Conservation (phyloP, 495 filamentous ascomycete species). For the Antarctomyces pellizariae region DNA sequence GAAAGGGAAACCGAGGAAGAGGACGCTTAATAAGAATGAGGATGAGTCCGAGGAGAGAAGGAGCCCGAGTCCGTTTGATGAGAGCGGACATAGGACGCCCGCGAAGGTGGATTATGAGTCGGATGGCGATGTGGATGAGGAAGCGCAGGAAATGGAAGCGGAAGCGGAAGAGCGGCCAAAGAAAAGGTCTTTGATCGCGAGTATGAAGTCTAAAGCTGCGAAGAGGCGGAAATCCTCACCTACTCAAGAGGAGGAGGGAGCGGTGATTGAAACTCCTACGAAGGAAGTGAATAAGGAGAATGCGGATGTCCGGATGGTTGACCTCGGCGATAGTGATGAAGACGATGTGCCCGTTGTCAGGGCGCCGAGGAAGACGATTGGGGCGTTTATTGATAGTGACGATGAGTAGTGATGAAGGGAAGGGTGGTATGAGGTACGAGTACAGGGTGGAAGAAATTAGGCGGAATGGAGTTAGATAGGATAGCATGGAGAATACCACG, state of each 20-base stretch:
- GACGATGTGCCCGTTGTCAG: constrained; percentile 15
- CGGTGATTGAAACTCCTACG: constrained; percentile 4
- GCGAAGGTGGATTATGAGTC: constrained; percentile 1
- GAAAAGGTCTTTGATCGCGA: constrained; percentile 12
- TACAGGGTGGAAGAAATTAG: too few species aligned
- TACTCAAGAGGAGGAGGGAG: constrained; percentile 2
- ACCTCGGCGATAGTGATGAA: constrained; percentile 15
- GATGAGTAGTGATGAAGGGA: constrained; percentile 6
- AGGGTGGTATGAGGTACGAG: too few species aligned
- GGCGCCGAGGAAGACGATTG: too few species aligned
- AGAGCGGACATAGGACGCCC: constrained; percentile 5
- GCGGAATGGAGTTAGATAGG: too few species aligned
- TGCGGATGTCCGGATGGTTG: constrained; percentile 5
- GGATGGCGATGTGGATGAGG: constrained; percentile 9
- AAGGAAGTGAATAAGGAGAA: constrained; percentile 7
- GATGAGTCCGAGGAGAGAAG: constrained; percentile 1
- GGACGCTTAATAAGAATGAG: constrained; percentile 2
- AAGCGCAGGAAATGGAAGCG: constrained; percentile 9
- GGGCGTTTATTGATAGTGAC: constrained; percentile 12
- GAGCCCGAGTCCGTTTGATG: constrained; percentile 3
- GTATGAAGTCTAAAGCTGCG: constrained; percentile 1
- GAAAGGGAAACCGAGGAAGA: constrained; percentile 8
- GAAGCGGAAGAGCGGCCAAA: constrained; percentile 9
- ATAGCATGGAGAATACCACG: too few species aligned
- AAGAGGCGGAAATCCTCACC: too few species aligned